Conservation (phyloP, 306 rosid genomes). For the Pterocarpus macrocarpus region DNA sequence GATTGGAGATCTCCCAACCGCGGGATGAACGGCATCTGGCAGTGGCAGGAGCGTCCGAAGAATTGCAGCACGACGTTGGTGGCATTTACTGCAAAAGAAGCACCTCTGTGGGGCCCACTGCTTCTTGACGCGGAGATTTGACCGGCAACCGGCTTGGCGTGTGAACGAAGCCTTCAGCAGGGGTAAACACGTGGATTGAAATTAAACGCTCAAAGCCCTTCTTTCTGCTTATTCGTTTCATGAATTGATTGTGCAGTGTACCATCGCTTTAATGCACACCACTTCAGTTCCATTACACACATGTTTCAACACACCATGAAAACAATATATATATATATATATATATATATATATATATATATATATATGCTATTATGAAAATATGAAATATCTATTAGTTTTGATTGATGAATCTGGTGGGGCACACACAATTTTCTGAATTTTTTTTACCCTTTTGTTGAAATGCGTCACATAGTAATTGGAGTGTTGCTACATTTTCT, state of each 20-base stretch:
- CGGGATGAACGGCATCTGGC: slow-evolving; percentile 68
- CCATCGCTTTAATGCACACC: neutral
- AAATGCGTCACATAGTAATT: no score
- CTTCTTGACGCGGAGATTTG: slow-evolving; percentile 68
- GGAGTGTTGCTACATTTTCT: no score
- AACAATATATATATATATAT: no score
- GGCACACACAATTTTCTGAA: no score
- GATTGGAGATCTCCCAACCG: slow-evolving; percentile 60
- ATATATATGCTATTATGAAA: no score
- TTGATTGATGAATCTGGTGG: no score
- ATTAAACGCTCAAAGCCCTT: neutral
- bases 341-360: no score
- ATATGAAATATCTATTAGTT: no score
- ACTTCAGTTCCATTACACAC: neutral
- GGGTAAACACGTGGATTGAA: slow-evolving; percentile 31
- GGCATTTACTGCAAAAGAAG: slow-evolving; percentile 57
- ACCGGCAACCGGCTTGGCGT: slow-evolving; percentile 69
- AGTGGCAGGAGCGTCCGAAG: slow-evolving; percentile 56
- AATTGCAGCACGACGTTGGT: slow-evolving; percentile 56
- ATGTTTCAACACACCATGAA: neutral
- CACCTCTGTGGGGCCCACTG: slow-evolving; percentile 56
- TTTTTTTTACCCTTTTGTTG: no score
- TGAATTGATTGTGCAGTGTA: neutral
- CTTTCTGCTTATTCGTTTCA: slow-evolving; percentile 1
- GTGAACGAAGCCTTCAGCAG: slow-evolving; percentile 35